These are phyloP conservation scores for Pyrus bretschneideri DNA, from an alignment of 306 rosid species.

Conservation along the genomic window DNA sequence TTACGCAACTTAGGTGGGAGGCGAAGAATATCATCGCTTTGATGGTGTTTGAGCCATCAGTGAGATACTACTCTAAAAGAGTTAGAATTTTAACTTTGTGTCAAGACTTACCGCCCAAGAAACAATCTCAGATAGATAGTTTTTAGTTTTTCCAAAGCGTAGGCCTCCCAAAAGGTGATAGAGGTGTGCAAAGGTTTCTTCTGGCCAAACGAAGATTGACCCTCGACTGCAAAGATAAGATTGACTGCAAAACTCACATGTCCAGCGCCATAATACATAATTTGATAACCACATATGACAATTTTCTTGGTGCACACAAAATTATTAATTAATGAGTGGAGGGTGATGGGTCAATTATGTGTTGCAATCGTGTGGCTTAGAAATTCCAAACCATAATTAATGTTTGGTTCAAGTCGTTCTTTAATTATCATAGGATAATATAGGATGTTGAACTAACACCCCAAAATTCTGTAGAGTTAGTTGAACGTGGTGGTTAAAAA, in stretches of 20 bases:
- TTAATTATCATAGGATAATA: neutral
- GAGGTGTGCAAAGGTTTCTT: too few species aligned
- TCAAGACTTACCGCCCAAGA: neutral
- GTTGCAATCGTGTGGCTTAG: neutral
- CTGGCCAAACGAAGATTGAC: too few species aligned
- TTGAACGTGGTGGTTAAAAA: neutral
- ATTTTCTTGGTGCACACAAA: neutral
- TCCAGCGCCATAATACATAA: too few species aligned
- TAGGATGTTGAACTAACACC: neutral
- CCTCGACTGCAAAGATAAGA: too few species aligned
- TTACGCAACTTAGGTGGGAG: neutral
- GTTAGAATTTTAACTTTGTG: too few species aligned
- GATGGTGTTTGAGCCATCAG: fast-evolving
- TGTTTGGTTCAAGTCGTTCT: neutral
- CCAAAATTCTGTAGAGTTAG: neutral
- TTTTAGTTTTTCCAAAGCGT: too few species aligned
- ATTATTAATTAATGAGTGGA: neutral
- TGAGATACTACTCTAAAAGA: neutral
- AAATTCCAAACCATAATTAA: neutral
- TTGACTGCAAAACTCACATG: neutral
- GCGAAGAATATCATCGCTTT: neutral
- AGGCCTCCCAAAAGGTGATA: too few species aligned
- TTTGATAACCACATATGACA: too few species aligned
- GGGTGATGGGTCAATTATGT: neutral
- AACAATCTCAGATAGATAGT: neutral